phyloP scores from a whole-genome alignment of 345 rosid genomes.

The Salix purpurea region DNA sequence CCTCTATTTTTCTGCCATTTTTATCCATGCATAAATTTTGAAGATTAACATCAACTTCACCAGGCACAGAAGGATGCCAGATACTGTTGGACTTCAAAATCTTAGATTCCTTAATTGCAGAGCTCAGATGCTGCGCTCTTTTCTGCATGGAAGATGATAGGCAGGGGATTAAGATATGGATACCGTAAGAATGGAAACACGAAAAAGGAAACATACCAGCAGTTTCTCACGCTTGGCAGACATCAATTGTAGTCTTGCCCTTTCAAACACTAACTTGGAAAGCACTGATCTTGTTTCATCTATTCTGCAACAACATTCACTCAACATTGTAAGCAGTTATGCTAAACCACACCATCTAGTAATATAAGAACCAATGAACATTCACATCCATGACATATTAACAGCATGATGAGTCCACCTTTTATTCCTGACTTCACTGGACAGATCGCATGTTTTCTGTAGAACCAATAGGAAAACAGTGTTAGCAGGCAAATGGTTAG shows the following conservation, averaged over 20 bases:
- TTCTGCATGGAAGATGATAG: slow-evolving; percentile 47
- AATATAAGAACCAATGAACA: slow-evolving; percentile 4
- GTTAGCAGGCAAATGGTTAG: slow-evolving; percentile 21
- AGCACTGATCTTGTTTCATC: slow-evolving; percentile 52
- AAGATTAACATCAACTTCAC: slow-evolving; percentile 16
- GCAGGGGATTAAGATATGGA: slow-evolving; percentile 18
- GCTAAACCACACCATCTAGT: slow-evolving; percentile 4
- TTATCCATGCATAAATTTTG: slow-evolving; percentile 20
- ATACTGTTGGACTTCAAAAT: slow-evolving; percentile 39
- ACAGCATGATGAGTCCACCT: slow-evolving; percentile 41
- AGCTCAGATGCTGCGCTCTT: slow-evolving; percentile 38
- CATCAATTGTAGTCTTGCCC: slow-evolving; percentile 60
- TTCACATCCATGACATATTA: slow-evolving; percentile 3
- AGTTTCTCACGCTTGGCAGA: slow-evolving; percentile 46
- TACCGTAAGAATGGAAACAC: slow-evolving; percentile 1
- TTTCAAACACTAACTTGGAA: slow-evolving; percentile 55
- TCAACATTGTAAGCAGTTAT: slow-evolving; percentile 20
- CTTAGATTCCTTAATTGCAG: slow-evolving; percentile 47
- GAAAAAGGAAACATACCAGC: slow-evolving; percentile 45
- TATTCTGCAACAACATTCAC: slow-evolving; percentile 44
- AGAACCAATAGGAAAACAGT: slow-evolving; percentile 13
- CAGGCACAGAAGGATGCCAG: slow-evolving; percentile 25
- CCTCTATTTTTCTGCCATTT: slow-evolving; percentile 40
- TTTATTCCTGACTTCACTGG: slow-evolving; percentile 30
- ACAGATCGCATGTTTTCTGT: slow-evolving; percentile 41